phyloP scores from a whole-genome alignment of 2,329 filamentous ascomycete species.

The Talaromyces sp. region DNA sequence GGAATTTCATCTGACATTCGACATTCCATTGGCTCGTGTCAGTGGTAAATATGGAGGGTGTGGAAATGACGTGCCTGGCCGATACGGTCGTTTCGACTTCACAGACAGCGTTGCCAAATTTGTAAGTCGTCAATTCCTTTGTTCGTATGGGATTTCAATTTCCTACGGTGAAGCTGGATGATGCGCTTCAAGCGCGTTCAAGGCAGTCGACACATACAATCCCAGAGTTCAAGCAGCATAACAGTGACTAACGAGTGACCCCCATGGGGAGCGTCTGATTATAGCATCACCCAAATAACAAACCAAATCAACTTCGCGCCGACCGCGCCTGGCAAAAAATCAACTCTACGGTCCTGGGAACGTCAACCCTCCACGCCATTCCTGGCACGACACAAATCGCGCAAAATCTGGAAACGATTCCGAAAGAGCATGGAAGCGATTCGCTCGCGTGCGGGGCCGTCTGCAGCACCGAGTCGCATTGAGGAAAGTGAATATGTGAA shows the following conservation, averaged over 20 bases:
- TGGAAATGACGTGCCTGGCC: conserved; percentile 10
- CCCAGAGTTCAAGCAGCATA: background rate
- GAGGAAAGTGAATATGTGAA: conserved; percentile 28
- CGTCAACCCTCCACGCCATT: conserved; percentile 46
- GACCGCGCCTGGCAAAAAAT: conserved; percentile 31
- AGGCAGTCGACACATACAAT: background rate
- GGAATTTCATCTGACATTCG: background rate
- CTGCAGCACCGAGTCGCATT: conserved; percentile 16
- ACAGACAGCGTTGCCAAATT: conserved; percentile 5
- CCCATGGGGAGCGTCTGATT: background rate
- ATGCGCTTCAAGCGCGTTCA: background rate
- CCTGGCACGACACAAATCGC: conserved; percentile 39
- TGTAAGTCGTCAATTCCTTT: background rate
- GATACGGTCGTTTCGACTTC: background rate
- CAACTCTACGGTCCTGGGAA: conserved; percentile 45
- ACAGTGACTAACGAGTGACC: background rate
- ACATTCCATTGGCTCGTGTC: conserved; percentile 9
- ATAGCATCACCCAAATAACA: conserved; percentile 25
- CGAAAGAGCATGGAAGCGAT: conserved; percentile 35
- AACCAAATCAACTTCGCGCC: conserved; percentile 44
- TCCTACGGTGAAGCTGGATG: background rate
- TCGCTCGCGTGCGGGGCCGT: conserved; percentile 25
- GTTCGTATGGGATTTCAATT: background rate
- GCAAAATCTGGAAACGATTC: conserved; percentile 50
- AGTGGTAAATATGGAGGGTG: conserved; percentile 5